Conservation (phyloP, 2,329 filamentous ascomycete species). For the Aspergillus hiratsukae region DNA sequence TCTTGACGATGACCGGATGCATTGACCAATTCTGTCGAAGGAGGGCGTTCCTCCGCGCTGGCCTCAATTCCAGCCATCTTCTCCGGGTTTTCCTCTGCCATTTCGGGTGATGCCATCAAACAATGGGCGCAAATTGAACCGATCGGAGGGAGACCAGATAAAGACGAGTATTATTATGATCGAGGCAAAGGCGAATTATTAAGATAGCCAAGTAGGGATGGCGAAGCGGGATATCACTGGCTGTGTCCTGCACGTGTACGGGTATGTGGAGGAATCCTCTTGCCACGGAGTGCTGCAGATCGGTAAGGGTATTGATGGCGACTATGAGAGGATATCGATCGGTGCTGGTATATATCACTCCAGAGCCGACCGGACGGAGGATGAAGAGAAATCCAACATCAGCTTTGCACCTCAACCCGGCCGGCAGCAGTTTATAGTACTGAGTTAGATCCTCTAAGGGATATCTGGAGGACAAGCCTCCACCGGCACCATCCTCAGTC, state of each 20-base stretch:
- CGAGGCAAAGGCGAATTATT: not conserved
- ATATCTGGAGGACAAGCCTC: not conserved
- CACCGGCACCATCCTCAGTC: not conserved
- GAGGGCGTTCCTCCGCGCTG: constrained; percentile 21
- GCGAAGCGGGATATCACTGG: not conserved
- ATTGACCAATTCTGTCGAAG: constrained; percentile 50
- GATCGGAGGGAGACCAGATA: not conserved
- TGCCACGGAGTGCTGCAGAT: not conserved
- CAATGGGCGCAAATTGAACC: not conserved
- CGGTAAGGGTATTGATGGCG: not conserved
- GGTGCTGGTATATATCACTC: not conserved
- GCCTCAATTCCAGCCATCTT: constrained; percentile 21
- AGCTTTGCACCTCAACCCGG: not conserved
- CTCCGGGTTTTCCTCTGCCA: constrained; percentile 17
- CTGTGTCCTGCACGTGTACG: not conserved
- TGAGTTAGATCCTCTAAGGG: not conserved
- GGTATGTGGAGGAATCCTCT: not conserved
- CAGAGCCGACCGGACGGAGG: not conserved
- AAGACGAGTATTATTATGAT: not conserved
- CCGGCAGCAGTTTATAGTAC: not conserved
- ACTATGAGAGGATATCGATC: not conserved
- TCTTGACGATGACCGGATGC: constrained; percentile 62
- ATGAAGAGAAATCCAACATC: not conserved
- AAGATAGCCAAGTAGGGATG: not conserved
- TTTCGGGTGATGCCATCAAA: constrained; percentile 1